Conservation (phyloP, 2,329 filamentous ascomycete species). For the Penicillium sp. region DNA sequence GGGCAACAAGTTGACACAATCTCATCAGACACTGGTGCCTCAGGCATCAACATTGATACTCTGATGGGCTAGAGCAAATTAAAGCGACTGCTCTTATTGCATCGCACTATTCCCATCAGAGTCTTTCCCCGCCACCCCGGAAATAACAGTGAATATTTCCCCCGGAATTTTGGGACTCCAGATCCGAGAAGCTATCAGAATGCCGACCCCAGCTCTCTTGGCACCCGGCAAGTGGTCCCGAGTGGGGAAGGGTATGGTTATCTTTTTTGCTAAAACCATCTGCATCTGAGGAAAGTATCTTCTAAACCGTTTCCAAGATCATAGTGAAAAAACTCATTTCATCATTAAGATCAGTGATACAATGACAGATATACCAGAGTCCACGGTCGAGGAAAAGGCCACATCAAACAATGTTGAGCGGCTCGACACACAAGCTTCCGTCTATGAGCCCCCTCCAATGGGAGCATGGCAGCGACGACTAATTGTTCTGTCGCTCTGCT, state of each 20-base stretch:
- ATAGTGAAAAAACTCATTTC: not conserved
- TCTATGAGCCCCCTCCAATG: not conserved
- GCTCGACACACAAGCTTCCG: not conserved
- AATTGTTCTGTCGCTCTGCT: not conserved
- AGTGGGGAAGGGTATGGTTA: not conserved
- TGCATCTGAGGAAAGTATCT: not conserved
- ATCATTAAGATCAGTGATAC: not conserved
- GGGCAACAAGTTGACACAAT: not conserved
- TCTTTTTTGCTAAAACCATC: not conserved
- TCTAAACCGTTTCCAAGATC: not conserved
- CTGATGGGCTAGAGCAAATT: not conserved
- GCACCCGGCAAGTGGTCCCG: conserved; percentile 7
- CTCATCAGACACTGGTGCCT: not conserved
- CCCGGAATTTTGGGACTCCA: not conserved
- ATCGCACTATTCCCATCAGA: not conserved
- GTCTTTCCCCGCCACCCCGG: not conserved
- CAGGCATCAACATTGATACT: not conserved
- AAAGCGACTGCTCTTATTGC: not conserved
- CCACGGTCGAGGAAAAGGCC: not conserved
- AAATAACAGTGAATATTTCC: not conserved
- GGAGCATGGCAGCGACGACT: conserved; percentile 1
- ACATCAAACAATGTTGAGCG: not conserved
- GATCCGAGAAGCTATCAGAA: not conserved
- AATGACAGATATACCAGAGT: not conserved
- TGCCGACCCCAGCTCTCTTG: not conserved